Base-by-base conservation (phyloP, 345 rosid species). In the Brassica juncea region DNA sequence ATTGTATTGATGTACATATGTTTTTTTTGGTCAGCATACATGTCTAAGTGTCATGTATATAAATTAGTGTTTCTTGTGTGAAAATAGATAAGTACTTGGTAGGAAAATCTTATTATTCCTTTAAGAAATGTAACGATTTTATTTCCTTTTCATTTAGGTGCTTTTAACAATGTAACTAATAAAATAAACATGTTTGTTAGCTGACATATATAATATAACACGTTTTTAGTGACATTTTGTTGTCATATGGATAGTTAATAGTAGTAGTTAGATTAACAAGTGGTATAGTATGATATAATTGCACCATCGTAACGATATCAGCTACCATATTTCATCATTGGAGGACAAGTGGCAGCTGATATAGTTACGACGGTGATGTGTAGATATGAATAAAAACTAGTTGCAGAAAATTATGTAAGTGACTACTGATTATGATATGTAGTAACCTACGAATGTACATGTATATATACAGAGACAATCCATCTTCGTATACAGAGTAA, bases 171-270 rank as follows among this genome's bases (percentile, higher is more conserved):
- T 11, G 15, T 44, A 44, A 11, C 12, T 44, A 11, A 44, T 12
- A 44, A 44, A 44, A 2, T 44, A 44, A 42, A 44, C 52, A 44
- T 44, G 52, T 30, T 23, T 58, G 42, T 47, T 63, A 31, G 52
- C 71, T 64, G 71, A 32, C 49, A 19, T 19, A 19, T 19, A 19
- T 49, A 23, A 16, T 47, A 49, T 39, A 42, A 73, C 70, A 74
- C 52, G 70, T 32, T 3, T 21, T 57, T 14, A 58, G 65, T n/a
- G 4, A 11, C 23, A 66, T 11, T 37, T 35, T 10, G 52, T 35
- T 65, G 49, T 66, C 15, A 5, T 66, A 37, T 66, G 37, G 37
- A n/a, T n/a, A 49, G 7, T 49, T 14, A n/a, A 14, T 28, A 59
- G 15, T 44, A 11, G 52, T 44, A 11, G 5, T 62, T 30, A 62